A percentile compares a stretch with the other conserved stretches of the same genome.
Conservation (phyloP, 2,329 filamentous ascomycete genomes). For the Apiospora rasikravindrae region DNA sequence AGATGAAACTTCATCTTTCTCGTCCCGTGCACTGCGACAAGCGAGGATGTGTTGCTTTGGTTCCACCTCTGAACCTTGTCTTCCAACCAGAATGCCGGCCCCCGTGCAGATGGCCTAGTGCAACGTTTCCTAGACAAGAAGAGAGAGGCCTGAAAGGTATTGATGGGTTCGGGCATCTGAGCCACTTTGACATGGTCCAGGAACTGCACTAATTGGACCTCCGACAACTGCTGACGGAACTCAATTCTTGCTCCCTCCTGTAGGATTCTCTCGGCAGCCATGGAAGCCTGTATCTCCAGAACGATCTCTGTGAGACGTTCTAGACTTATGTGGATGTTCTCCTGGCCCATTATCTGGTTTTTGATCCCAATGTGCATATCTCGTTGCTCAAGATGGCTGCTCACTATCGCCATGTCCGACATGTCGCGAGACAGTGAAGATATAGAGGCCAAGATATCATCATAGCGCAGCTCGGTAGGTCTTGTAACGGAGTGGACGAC, state of each 20-base stretch:
- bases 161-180: neutral
- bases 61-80: constrained; percentile 6
- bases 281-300: neutral
- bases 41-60: neutral
- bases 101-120: neutral
- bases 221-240: neutral
- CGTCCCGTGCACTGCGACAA: neutral
- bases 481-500: constrained; percentile 29
- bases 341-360: neutral
- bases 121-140: neutral
- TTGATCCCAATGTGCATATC: neutral
- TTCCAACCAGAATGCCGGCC: neutral
- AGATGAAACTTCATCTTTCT: neutral
- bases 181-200: neutral
- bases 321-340: neutral
- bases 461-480: constrained; percentile 29
- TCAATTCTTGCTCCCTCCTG: neutral
- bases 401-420: neutral
- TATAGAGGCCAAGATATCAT: constrained; percentile 26
- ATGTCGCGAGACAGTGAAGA: neutral
- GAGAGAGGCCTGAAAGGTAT: neutral
- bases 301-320: neutral
- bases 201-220: neutral
- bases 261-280: neutral
- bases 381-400: constrained; percentile 15